Evolutionary conservation across 169 alveolate genomes (phyloP).

Genomic region (Neospora caninum): DNA sequence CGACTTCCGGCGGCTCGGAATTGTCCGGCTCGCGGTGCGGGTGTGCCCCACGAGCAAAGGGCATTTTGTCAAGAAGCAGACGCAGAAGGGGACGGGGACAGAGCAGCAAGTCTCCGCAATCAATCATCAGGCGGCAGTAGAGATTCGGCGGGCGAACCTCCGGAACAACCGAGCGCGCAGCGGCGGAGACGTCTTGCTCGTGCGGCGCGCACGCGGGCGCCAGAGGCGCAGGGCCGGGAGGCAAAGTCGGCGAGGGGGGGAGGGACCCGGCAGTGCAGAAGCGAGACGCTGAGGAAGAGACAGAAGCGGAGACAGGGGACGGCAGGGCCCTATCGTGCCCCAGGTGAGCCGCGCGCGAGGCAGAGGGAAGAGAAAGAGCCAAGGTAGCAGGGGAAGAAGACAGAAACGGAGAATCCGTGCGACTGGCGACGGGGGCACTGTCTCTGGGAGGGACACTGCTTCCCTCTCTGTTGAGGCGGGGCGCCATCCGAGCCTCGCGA

Average conservation of each 20-base stretch:
- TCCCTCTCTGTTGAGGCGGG: neutral
- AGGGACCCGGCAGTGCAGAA: neutral
- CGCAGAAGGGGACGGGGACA: conserved; percentile 34
- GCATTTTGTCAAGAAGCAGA: conserved; percentile 10
- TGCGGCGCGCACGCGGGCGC: neutral
- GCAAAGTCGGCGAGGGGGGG: neutral
- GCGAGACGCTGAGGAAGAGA: neutral
- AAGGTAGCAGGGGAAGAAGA: neutral
- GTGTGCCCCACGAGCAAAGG: neutral
- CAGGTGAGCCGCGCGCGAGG: too few species aligned
- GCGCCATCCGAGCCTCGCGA: neutral
- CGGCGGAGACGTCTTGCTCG: neutral
- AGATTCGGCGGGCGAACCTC: conserved; percentile 6
- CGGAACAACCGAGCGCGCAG: neutral
- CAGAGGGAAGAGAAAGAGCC: too few species aligned
- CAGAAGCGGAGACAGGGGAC: neutral
- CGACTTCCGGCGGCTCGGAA: conserved; percentile 2
- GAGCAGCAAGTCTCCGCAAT: conserved; percentile 53
- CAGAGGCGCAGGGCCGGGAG: neutral
- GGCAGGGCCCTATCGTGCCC: too few species aligned
- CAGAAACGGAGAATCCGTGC: neutral
- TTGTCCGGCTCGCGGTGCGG: conserved; percentile 52
- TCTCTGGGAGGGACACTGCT: neutral
- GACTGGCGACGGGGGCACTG: neutral
- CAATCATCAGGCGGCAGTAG: conserved; percentile 37